A percentile compares a stretch with the other conserved stretches of the same genome.
phyloP scores from a whole-genome alignment of 345 rosid species.

The Erysimum cheiranthoides region DNA sequence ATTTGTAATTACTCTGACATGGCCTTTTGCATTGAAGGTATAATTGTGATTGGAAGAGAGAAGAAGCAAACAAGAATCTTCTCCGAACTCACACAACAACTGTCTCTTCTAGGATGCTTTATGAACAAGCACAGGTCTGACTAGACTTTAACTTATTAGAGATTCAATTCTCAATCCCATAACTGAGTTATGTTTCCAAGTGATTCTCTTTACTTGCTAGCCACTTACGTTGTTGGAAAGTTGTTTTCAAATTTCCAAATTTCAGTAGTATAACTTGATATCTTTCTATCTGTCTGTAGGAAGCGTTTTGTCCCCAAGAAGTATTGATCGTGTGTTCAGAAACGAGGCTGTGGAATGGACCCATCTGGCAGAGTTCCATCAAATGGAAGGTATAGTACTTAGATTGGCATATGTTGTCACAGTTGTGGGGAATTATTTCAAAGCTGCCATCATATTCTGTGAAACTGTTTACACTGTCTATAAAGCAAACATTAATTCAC shows the following conservation, averaged over 20 bases:
- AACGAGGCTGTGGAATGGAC: conserved; percentile 96
- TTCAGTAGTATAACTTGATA: conserved; percentile 6
- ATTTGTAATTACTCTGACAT: background rate
- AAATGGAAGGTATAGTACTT: conserved; percentile 79
- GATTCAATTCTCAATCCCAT: too few species aligned
- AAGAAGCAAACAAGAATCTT: conserved; percentile 90
- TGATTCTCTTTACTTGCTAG: too few species aligned
- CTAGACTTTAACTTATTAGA: background rate
- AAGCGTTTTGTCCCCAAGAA: conserved; percentile 73
- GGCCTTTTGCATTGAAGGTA: conserved; percentile 54
- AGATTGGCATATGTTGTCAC: conserved; percentile 19
- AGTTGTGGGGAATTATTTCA: too few species aligned
- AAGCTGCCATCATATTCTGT: too few species aligned
- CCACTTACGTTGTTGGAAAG: too few species aligned
- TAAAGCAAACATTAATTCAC: too few species aligned
- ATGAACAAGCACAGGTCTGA: conserved; percentile 72
- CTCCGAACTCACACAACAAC: conserved; percentile 92
- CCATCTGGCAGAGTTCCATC: conserved; percentile 97
- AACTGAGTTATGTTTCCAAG: too few species aligned
- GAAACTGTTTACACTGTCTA: too few species aligned
- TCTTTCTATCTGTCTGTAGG: conserved; percentile 42
- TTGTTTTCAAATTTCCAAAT: too few species aligned
- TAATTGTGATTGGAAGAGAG: conserved; percentile 90
- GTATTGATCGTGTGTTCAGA: conserved; percentile 96
- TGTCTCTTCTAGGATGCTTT: conserved; percentile 83